These are phyloP conservation scores for Ophiostoma tasmaniense DNA, from an alignment of 2,329 filamentous ascomycete species.

Conservation along the genomic window DNA sequence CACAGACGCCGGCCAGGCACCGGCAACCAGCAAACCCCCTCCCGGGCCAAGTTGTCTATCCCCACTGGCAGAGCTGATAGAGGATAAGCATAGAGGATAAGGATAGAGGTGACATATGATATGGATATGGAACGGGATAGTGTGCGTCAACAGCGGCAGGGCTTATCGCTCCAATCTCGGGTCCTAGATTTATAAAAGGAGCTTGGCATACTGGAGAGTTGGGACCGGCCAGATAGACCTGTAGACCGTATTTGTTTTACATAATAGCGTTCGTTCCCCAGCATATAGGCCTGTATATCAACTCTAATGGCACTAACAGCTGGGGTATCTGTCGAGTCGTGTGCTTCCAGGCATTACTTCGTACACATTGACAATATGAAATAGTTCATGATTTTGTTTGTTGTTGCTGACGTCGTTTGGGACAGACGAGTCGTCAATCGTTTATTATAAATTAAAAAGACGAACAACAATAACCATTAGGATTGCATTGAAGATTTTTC, in stretches of 20 bases:
- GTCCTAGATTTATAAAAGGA: not conserved
- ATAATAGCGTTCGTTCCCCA: not conserved
- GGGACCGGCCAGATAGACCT: not conserved
- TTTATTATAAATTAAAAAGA: not conserved
- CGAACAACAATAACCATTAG: not conserved
- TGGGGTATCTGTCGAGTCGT: not conserved
- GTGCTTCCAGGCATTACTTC: not conserved
- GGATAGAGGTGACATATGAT: not conserved
- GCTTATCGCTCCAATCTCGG: not conserved
- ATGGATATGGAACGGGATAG: not conserved
- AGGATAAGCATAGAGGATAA: not conserved
- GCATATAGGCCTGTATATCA: not conserved
- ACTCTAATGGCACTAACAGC: not conserved
- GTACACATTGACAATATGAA: no score
- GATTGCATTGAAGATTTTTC: not conserved
- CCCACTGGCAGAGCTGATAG: not conserved
- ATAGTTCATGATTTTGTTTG: no score
- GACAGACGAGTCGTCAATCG: not conserved
- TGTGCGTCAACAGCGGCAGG: not conserved
- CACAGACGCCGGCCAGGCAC: not conserved
- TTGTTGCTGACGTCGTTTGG: not conserved
- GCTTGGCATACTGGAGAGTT: not conserved
- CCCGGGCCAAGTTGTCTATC: not conserved
- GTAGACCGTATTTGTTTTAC: not conserved
- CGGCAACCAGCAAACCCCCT: not conserved